A percentile compares a stretch with the other conserved stretches of the same genome.
Conservation (phyloP, 176 grass and related monocot genomes). For the Avena insularis region DNA sequence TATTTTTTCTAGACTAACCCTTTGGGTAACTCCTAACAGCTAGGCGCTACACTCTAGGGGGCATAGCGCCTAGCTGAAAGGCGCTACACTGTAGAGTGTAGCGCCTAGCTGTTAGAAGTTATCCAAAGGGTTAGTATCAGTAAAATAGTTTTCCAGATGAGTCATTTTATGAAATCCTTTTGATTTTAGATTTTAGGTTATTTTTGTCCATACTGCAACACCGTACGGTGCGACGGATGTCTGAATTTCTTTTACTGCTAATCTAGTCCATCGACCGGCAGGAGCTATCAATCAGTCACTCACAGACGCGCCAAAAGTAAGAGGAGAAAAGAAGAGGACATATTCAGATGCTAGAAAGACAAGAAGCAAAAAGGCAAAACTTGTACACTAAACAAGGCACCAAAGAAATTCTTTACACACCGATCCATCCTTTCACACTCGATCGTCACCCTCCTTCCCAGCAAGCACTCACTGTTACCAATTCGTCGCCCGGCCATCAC, state of each 20-base stretch:
- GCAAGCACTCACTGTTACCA: neutral
- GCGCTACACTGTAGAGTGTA: too few species aligned
- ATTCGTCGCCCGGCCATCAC: neutral
- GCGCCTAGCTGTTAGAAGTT: too few species aligned
- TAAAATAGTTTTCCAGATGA: too few species aligned
- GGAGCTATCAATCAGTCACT: constrained; percentile 22
- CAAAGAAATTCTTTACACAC: constrained; percentile 40
- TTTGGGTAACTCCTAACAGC: too few species aligned
- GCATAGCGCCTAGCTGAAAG: too few species aligned
- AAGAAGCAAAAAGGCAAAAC: constrained; percentile 52
- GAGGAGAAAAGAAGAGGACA: neutral
- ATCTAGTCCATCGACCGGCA: neutral
- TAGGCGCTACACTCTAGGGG: too few species aligned
- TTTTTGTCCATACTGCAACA: neutral
- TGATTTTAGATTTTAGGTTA: too few species aligned
- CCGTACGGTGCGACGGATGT: neutral
- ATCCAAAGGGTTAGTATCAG: too few species aligned
- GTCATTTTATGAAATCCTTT: too few species aligned
- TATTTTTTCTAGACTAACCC: too few species aligned
- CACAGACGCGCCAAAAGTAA: constrained; percentile 25
- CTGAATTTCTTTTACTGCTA: neutral
- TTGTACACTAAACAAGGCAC: constrained; percentile 52
- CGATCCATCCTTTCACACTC: constrained; percentile 27
- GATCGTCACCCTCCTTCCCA: neutral
- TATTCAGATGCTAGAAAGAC: constrained; percentile 34